Conservation (phyloP, 129 eudicot genomes). For the Helichrysum umbraculigerum region DNA sequence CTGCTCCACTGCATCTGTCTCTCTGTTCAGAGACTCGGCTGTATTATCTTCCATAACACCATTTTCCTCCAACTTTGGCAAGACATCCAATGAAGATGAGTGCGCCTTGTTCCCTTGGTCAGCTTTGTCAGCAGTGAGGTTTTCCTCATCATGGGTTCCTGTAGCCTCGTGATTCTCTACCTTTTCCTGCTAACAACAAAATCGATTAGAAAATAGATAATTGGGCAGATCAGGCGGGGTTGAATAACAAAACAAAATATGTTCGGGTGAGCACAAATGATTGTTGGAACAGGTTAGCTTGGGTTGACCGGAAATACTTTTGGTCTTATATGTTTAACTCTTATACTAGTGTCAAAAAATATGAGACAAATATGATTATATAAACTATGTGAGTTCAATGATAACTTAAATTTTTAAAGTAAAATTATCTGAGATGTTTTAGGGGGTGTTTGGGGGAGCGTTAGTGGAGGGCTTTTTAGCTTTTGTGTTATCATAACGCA, state of each 20-base stretch:
- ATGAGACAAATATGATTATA: background rate
- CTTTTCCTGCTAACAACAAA: constrained; percentile 39
- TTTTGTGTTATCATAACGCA: too few species aligned
- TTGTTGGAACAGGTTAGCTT: background rate
- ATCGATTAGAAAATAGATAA: background rate
- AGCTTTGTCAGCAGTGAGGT: constrained; percentile 21
- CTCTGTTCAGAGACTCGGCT: constrained; percentile 24
- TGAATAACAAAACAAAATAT: background rate
- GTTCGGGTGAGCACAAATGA: background rate
- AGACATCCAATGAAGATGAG: constrained; percentile 37
- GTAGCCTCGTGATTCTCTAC: constrained; percentile 31
- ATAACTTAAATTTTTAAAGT: too few species aligned
- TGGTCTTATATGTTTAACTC: too few species aligned
- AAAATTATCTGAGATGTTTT: background rate
- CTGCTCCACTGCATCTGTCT: constrained; percentile 24
- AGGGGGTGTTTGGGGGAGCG: too few species aligned
- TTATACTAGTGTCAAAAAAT: background rate
- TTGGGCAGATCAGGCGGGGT: background rate
- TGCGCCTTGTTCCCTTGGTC: constrained; percentile 34
- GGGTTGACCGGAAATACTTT: background rate
- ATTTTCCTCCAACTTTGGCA: constrained; percentile 32
- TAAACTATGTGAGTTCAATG: background rate
- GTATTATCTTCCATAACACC: constrained; percentile 27
- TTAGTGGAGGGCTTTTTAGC: too few species aligned
- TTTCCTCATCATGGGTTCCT: constrained; percentile 29